Base-by-base conservation (phyloP, 345 rosid genomes). In the Physaria fendleri region DNA sequence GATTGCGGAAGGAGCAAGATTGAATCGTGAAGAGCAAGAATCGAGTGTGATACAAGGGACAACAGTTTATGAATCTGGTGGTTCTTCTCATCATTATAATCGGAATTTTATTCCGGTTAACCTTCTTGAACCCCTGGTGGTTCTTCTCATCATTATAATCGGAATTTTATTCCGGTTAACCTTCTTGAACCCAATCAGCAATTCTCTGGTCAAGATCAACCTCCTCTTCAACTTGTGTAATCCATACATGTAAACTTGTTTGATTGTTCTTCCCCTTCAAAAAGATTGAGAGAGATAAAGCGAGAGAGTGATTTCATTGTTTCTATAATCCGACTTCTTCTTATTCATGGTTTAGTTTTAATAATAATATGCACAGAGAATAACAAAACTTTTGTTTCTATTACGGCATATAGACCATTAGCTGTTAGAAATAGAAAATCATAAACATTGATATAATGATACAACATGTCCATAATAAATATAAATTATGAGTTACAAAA, bases 1-100 rank as follows among this genome's bases (percentile, higher is more conserved):
- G 96, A 77, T 88, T 75, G 72, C 84, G 3, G 87, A 83, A 69
- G 74, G 73, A 17, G 81, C 76, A 65, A 79, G 90, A 52, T 53
- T 66, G 28, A 76, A 77, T 53, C 74, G 65, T 13, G 69, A 55
- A 18, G 67, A 53, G 22, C 78, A 67, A 15, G 76, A 69, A 45
- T 71, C 79, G 20, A 64, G 51, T 69, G 45, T 77, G 77, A 72
- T 64, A 51, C 64, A 69, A 62, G 80, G 74, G 1, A 41, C 74
- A 1, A 43, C 56, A 13, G 28, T 71, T 16, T 84, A 80, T 24
- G 81, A 84, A 16, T 17, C 78, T 4, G 48, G 61, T 22, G 66
- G 72, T 13, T 68, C 90, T 16, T 37, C 68, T 28, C 62, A 44
- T 59, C 65, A 70, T 27, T 85, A 76, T 46, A 85, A 81, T 30